Conservation (phyloP, 371 early-diverging fungal species). For the Lichtheimia corymbifera region DNA sequence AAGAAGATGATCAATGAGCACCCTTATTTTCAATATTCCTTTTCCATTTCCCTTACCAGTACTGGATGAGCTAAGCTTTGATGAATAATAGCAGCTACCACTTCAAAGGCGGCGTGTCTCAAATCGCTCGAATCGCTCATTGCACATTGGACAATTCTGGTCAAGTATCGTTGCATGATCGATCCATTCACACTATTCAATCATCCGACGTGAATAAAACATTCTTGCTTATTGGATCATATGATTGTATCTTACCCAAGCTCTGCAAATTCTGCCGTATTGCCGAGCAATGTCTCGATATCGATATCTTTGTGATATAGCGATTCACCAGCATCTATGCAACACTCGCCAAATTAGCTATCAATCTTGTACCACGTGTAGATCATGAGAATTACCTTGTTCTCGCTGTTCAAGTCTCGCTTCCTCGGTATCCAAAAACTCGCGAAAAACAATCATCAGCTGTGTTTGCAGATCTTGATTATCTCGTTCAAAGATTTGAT, state of each 20-base stretch:
- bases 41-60: conserved; percentile 37
- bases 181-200: conserved; percentile 69
- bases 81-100: conserved; percentile 71
- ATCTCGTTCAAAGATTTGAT: conserved; percentile 58
- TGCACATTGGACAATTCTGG: conserved; percentile 69
- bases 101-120: conserved; percentile 74
- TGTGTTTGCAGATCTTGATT: conserved; percentile 58
- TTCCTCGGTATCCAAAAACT: conserved; percentile 71
- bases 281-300: conserved; percentile 74
- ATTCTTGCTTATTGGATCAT: background rate
- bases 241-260: conserved; percentile 43
- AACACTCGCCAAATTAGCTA: background rate
- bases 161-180: conserved; percentile 83
- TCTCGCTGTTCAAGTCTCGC: conserved; percentile 44
- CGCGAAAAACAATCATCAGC: conserved; percentile 68
- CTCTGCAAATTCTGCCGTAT: conserved; percentile 80
- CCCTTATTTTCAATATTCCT: background rate
- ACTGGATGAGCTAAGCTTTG: conserved; percentile 91
- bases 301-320: conserved; percentile 55
- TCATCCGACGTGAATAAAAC: background rate
- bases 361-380: background rate
- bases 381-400: conserved; percentile 22
- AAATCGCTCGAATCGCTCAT: conserved; percentile 48
- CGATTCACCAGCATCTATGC: conserved; percentile 13
- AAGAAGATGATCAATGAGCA: background rate